A percentile compares a stretch with the other conserved stretches of the same genome.
These are phyloP conservation scores for Pestalotiopsis sp. DNA, from an alignment of 2,329 filamentous ascomycete genomes.

Conservation along the genomic window DNA sequence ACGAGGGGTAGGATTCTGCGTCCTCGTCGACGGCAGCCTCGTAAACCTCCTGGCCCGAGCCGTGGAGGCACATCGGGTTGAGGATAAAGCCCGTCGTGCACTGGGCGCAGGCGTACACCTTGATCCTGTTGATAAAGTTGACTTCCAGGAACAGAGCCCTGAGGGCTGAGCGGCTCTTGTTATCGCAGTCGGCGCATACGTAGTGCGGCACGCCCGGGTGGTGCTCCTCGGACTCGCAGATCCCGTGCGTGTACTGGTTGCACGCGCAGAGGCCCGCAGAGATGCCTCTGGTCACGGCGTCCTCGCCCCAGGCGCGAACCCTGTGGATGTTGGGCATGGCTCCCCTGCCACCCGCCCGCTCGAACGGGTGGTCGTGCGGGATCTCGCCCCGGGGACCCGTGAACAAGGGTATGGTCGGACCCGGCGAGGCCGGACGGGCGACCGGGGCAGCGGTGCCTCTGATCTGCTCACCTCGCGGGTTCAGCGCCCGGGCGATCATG, in stretches of 20 bases:
- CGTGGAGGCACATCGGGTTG: neutral
- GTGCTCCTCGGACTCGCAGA: conserved; percentile 24
- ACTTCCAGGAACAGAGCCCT: neutral
- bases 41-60: neutral
- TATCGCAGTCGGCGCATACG: conserved; percentile 35
- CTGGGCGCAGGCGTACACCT: neutral
- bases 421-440: neutral
- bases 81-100: neutral
- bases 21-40: neutral
- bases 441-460: neutral
- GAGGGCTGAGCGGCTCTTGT: conserved; percentile 5
- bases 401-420: neutral
- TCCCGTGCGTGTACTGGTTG: neutral
- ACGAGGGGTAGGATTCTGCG: neutral
- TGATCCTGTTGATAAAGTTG: neutral
- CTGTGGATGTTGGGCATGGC: neutral
- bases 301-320: neutral
- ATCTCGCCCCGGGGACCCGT: neutral
- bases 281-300: neutral
- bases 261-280: neutral
- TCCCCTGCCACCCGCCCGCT: neutral
- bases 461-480: neutral
- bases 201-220: conserved; percentile 25
- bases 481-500: neutral
- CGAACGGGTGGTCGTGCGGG: neutral